A percentile compares a stretch with the other conserved stretches of the same genome.
phyloP scores from a whole-genome alignment of 352 stramenopile genomes.

The Phytophthora colocasiae region DNA sequence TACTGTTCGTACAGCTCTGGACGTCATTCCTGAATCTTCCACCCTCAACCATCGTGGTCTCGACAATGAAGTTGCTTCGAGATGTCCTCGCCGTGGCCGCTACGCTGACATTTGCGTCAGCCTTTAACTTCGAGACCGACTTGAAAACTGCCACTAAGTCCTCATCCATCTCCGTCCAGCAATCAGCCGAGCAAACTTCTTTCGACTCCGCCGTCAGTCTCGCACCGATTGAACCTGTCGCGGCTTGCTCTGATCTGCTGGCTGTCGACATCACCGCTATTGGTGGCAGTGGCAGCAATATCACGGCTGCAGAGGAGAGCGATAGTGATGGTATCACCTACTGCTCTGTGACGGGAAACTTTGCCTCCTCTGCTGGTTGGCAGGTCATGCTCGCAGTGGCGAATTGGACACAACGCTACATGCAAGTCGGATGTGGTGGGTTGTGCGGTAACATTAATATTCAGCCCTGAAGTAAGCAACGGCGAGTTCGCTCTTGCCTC shows the following conservation, averaged over 20 bases:
- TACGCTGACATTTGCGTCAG: constrained; percentile 3
- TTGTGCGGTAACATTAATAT: constrained; percentile 47
- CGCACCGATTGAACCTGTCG: constrained; percentile 27
- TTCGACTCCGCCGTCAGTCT: constrained; percentile 27
- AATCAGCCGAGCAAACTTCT: constrained; percentile 9
- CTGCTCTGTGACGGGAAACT: constrained; percentile 37
- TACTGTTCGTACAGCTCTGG: constrained; percentile 12
- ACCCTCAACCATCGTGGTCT: background rate
- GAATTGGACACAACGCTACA: constrained; percentile 56
- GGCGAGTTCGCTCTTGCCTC: constrained; percentile 41
- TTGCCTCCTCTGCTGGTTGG: constrained; percentile 28
- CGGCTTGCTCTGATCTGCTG: constrained; percentile 32
- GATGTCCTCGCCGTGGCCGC: background rate
- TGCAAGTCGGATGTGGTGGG: constrained; percentile 48
- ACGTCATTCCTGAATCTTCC: constrained; percentile 20
- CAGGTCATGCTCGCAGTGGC: constrained; percentile 42
- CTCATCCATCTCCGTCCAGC: constrained; percentile 8
- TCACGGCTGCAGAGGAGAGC: constrained; percentile 33
- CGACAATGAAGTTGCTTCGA: constrained; percentile 18
- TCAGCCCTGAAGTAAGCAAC: constrained; percentile 21
- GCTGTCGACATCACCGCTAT: constrained; percentile 37
- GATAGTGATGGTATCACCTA: constrained; percentile 37
- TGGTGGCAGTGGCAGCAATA: constrained; percentile 33
- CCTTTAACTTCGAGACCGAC: constrained; percentile 15
- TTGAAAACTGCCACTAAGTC: constrained; percentile 6